Base-by-base conservation (phyloP, 345 rosid genomes). In the Tarenaya hassleriana region DNA sequence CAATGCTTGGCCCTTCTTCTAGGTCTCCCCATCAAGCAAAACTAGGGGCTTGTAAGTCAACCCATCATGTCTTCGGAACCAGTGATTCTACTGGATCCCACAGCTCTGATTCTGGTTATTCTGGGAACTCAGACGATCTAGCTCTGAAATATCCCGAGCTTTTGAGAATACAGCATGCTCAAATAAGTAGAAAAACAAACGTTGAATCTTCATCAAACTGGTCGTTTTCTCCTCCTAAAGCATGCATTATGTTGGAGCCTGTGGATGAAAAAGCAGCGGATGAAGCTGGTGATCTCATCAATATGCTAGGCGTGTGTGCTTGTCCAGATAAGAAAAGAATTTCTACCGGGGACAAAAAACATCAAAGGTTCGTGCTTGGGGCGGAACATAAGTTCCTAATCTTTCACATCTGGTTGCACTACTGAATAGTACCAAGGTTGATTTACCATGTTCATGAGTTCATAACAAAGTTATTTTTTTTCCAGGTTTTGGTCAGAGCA, bases 191-290 rank as follows among this genome's bases (percentile, higher is more conserved):
- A 17, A 75, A 67, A 47, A 75, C 73, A 35, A 83, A 74, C 35
- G 32, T 77, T 4, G 87, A 67, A 7, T 53, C 82, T 20, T 85
- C 94, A 7, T 91, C 97, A 24, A 59, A 73, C 11, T 88, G 99
- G 99, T 69, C 62, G 16, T 75, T 83, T 62, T 94, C 99, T 24
- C 94, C 97, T 56, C 95, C 87, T n/a, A 88, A 78, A 69, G 77
- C 86, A 40, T 88, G 91, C 72, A 69, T 73, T 61, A 60, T 92
- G 59, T 54, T 88, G 73, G 83, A 78, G 55, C 94, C 81, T 39
- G 70, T 61, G 3, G 73, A 71, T 44, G 85, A 75, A 63, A 75
- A 61, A 58, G 45, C 66, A 37, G 12, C 6, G 11, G 43, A 41
- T 47, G 52, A 34, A 41, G 61, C 59, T 41, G 58, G 74, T 50